Base-by-base conservation (phyloP, 75 land plant species). In the Larix kaempferi region DNA sequence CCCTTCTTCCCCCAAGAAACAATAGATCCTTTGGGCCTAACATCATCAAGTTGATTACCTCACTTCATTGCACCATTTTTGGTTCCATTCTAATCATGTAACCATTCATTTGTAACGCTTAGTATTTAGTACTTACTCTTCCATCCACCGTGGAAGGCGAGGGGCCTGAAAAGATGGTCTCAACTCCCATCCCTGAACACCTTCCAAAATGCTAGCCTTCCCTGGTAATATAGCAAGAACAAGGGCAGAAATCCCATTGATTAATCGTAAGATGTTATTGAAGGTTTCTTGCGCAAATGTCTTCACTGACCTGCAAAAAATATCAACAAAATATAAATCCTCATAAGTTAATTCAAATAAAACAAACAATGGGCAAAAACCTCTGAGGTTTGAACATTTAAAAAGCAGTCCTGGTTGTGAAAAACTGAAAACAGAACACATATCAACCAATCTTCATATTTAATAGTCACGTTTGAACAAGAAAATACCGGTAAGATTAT, bases 121-220 rank as follows among this genome's bases (percentile, higher is more conserved):
- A 39, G 41, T 39, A 39, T 52, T 14, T 39, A 55, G 64, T 63
- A 80, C 96, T 84, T 86, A 98, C 99, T 93, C 82, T 61, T 91
- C 99, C 99, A 98, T 98, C 99, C 99, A 98, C 11, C 91, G 92
- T 27, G 98, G 98, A 56, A 97, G 62, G 2, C 94, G 87, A 71
- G 99, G 95, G 39, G 91, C 99, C 27, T 95, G 92, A 33, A 98
- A 84, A 3, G 90, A 89, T 44, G 99, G 99, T 29, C 86, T 84
- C 54, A 98, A 85, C 86, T 98, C 99, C 99, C 99, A 98, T 69
- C 98, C 99, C 59, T 93, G 92, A 25, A 98, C 80, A 10, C 99
- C 99, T 86, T 98, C 99, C 77, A 98, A 91, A 59, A 90, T 86
- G 23, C 27, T 57, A 60, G 91, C 75, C 81, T 93, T 93, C 37